Conservation (phyloP, 805 yeast genomes). For the Phaffomyces thermotolerans region DNA sequence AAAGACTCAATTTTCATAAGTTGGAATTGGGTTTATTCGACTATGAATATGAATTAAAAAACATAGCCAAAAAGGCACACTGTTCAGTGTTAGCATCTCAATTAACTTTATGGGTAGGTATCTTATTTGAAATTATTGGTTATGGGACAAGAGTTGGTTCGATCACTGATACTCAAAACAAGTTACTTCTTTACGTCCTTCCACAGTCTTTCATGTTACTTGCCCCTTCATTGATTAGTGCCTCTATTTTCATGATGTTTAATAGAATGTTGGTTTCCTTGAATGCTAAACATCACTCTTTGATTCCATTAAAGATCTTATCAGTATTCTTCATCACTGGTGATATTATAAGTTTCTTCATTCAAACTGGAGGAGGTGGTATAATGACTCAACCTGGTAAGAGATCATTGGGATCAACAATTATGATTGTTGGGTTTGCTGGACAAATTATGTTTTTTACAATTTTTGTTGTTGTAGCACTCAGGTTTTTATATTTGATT, state of each 20-base stretch:
- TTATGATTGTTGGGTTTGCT: slow-evolving; percentile 1
- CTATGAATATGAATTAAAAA: too few relatives aligned
- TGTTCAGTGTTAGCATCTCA: too few relatives aligned
- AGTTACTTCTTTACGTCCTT: background rate
- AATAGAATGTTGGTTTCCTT: background rate
- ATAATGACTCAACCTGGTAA: background rate
- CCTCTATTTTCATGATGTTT: slow-evolving; percentile 3
- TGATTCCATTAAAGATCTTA: background rate
- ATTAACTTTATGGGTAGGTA: background rate
- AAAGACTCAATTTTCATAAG: too few relatives aligned
- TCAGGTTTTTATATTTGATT: background rate
- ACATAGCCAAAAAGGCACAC: too few relatives aligned
- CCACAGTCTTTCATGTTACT: slow-evolving; percentile 1
- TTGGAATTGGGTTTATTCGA: too few relatives aligned
- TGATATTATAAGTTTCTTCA: slow-evolving; percentile 2
- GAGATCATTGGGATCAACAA: background rate
- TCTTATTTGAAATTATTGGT: slow-evolving; percentile 3
- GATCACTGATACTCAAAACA: background rate
- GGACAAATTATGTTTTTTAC: slow-evolving; percentile 2
- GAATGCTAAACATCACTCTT: background rate
- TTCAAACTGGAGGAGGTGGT: background rate
- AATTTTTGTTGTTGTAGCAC: background rate
- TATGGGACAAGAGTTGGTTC: background rate
- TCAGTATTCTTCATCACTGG: slow-evolving; percentile 1
- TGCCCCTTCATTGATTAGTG: slow-evolving; percentile 3